These are phyloP conservation scores for Dispira parvispora DNA, from an alignment of 192 early-diverging fungal genomes.

Conservation along the genomic window DNA sequence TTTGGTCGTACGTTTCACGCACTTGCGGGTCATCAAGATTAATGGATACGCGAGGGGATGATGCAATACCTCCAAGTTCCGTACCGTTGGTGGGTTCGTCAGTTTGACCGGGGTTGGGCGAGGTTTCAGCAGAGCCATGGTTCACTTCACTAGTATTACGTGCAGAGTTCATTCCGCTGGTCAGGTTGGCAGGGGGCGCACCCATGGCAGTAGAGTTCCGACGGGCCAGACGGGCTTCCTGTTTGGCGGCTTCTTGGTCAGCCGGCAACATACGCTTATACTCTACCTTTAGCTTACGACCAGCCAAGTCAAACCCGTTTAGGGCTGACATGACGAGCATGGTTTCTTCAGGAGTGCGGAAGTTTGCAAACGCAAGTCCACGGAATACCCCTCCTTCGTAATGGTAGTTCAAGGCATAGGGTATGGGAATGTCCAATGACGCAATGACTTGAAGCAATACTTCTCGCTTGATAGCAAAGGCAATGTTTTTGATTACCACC, in stretches of 20 bases:
- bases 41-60: conserved; percentile 24
- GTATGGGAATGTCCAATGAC: conserved; percentile 47
- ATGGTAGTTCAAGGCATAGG: conserved; percentile 72
- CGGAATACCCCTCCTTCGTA: conserved; percentile 66
- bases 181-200: no score
- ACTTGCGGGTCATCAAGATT: conserved; percentile 57
- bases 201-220: conserved; percentile 22
- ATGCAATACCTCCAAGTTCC: conserved; percentile 2
- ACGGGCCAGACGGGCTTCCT: conserved; percentile 17
- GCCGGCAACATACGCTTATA: conserved; percentile 60
- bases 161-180: no score
- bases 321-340: conserved; percentile 45
- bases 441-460: conserved; percentile 50
- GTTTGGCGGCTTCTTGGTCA: conserved; percentile 35
- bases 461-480: conserved; percentile 62
- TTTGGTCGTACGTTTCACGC: conserved; percentile 47
- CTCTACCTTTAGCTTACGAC: conserved; percentile 61
- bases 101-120: background rate
- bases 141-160: conserved; percentile 13
- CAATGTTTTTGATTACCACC: conserved; percentile 73
- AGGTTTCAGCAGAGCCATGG: background rate
- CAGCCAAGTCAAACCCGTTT: conserved; percentile 51
- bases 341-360: conserved; percentile 57
- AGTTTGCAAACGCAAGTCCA: conserved; percentile 68
- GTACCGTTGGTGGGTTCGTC: conserved; percentile 12